phyloP scores from a whole-genome alignment of 306 rosid genomes.

The Cucurbita ficifolia region DNA sequence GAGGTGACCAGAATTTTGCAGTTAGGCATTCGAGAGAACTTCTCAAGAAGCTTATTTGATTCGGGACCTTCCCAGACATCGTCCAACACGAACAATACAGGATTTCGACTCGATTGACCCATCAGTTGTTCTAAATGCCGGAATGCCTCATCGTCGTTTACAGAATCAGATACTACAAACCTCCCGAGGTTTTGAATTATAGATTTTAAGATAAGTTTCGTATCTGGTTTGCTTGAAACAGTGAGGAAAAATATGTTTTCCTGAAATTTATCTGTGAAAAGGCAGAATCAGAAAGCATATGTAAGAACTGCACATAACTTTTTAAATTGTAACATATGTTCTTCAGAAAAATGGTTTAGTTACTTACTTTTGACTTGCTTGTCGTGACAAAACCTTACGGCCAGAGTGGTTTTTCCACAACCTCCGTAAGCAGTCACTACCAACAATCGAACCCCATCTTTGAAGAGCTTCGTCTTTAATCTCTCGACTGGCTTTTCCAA shows the following conservation, averaged over 20 bases:
- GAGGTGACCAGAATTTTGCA: constrained; percentile 4
- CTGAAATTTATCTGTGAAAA: constrained; percentile 1
- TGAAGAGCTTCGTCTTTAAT: background rate
- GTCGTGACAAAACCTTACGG: background rate
- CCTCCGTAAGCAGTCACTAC: constrained; percentile 1
- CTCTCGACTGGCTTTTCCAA: background rate
- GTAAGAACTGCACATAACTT: background rate
- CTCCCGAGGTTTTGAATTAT: background rate
- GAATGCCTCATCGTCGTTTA: background rate
- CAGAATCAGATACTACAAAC: background rate
- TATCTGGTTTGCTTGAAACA: constrained; percentile 6
- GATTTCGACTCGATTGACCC: background rate
- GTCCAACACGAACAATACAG: constrained; percentile 5
- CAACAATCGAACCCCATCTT: background rate
- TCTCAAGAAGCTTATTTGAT: background rate
- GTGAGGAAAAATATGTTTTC: background rate
- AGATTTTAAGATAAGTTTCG: background rate
- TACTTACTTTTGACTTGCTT: background rate
- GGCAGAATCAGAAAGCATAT: background rate
- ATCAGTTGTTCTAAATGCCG: background rate
- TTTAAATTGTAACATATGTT: background rate
- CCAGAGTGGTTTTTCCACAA: constrained; percentile 4
- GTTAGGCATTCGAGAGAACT: background rate
- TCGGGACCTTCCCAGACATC: constrained; percentile 1
- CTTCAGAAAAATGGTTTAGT: background rate